A percentile compares a stretch with the other conserved stretches of the same genome.
These are phyloP conservation scores for Aureobasidium sp. DNA, from an alignment of 2,329 filamentous ascomycete species.

Conservation along the genomic window DNA sequence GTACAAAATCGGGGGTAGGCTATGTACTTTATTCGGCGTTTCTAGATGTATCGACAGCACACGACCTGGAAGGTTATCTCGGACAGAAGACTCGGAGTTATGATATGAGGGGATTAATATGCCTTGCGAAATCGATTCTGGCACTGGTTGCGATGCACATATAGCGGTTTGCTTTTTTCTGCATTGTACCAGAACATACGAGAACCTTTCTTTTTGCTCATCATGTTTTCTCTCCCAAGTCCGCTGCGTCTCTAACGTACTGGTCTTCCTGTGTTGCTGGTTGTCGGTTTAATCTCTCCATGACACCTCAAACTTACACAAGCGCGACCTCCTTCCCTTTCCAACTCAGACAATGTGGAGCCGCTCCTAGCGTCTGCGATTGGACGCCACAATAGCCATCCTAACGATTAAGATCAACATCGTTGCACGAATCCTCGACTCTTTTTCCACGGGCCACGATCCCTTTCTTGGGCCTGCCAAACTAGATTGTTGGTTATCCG, in stretches of 20 bases:
- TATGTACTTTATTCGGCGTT: background rate
- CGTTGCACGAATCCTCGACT: background rate
- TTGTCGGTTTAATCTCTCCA: background rate
- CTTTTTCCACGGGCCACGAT: background rate
- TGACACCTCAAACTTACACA: background rate
- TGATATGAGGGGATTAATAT: background rate
- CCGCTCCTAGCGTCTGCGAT: background rate
- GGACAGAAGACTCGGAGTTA: background rate
- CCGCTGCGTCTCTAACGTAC: background rate
- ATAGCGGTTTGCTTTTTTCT: background rate
- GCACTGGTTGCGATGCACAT: background rate
- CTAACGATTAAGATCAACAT: background rate
- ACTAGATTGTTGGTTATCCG: background rate
- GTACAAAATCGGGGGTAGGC: background rate
- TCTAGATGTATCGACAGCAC: slow-evolving; percentile 3
- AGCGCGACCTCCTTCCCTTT: background rate
- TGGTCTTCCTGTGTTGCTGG: background rate
- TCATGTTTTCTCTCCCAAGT: background rate
- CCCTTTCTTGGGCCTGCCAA: background rate
- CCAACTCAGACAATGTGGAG: background rate
- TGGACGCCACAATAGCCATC: background rate
- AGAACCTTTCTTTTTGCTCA: background rate
- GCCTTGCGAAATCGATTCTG: background rate
- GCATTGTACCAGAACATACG: background rate
- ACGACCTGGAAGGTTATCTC: background rate